Evolutionary conservation across 1,284 basidiomycete genomes (phyloP), one percentile per base, ranked within the genome.

Genomic region (Cryptococcus sp.): DNA sequence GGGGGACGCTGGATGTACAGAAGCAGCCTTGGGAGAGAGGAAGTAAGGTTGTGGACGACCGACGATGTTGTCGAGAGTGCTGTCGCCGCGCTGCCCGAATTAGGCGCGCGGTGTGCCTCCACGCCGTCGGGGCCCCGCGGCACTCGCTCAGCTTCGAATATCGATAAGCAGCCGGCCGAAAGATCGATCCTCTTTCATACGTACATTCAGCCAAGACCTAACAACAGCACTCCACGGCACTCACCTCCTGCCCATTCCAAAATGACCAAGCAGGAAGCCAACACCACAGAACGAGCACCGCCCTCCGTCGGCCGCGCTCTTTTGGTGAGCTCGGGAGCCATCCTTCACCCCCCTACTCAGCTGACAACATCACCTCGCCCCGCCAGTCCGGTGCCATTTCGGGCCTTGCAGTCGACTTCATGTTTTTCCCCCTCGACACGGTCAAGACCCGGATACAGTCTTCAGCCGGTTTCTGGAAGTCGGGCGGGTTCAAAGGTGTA

Each of bases 381-480:
- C 24, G 11, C 11, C 24, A 93, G 89, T 87, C 90, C 50, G 92
- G 92, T 39, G 92, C 88, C 18, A 76, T 87, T 39, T 91, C 93
- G 23, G 93, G 93, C 45, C 88, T 90, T 16, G 83, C 90, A 1
- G 92, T 95, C 23, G 95, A 98, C 78, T 82, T 98, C 56, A 83
- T 97, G 38, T 95, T 98, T 80, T 98, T 91, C 76, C 95, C 95
- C 0, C 87, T 98, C 59, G 95, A 98, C 79, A 97, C 95, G 1
- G 79, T 98, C 72, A 98, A 98, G 79, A 98, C 95, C 15, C 86
- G 95, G 37, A 79, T 97, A 52, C 95, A 98, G 72, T 88, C 92
- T 3, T 77, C 85, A 1, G 86, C 90, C 70, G 95, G 95, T 2
- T 98, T 98, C 75, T 76, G 85, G 55, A 80, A 81, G 23, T 86